Percentiles rank a stretch among this genome's conserved stretches.
Conservation (phyloP, 768 basidiomycete genomes). For the Rickenella mellea region DNA sequence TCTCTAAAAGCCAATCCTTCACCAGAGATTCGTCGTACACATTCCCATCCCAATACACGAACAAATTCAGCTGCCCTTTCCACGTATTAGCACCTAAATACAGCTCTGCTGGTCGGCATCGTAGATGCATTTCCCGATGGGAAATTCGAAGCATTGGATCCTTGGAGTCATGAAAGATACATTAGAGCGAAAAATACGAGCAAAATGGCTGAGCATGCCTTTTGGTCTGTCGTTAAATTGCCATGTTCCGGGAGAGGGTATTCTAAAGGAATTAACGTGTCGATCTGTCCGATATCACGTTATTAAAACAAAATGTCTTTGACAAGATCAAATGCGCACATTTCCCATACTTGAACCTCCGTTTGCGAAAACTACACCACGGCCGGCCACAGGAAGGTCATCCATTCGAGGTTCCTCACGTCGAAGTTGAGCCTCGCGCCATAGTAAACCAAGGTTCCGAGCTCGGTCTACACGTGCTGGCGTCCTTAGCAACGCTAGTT, state of each 20-base stretch:
- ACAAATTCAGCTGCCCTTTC: slow-evolving; percentile 22
- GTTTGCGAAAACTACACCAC: slow-evolving; percentile 13
- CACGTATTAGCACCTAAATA: slow-evolving; percentile 34
- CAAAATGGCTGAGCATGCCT: background rate
- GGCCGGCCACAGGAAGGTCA: background rate
- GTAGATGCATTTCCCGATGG: slow-evolving; percentile 17
- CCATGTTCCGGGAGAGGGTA: slow-evolving; percentile 11
- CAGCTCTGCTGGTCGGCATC: slow-evolving; percentile 35
- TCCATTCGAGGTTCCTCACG: background rate
- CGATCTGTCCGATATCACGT: slow-evolving; percentile 1
- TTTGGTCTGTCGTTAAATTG: background rate
- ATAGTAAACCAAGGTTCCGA: slow-evolving; percentile 13
- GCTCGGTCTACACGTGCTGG: slow-evolving; percentile 9
- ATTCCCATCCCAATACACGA: slow-evolving; percentile 33
- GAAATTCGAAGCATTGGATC: slow-evolving; percentile 4
- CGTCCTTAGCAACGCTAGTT: slow-evolving; percentile 22
- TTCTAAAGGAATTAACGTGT: slow-evolving; percentile 8
- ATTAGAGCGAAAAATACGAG: background rate
- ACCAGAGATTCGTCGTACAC: slow-evolving; percentile 32
- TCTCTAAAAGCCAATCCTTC: slow-evolving; percentile 39
- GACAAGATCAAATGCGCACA: slow-evolving; percentile 7
- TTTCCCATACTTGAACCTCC: slow-evolving; percentile 16
- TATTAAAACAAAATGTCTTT: background rate
- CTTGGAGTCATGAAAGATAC: background rate
- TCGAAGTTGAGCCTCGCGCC: slow-evolving; percentile 9